Percentiles rank a stretch among this genome's conserved stretches.
phyloP scores from a whole-genome alignment of 176 grass and related monocot genomes.

The Rhipidocladum racemiflorum region DNA sequence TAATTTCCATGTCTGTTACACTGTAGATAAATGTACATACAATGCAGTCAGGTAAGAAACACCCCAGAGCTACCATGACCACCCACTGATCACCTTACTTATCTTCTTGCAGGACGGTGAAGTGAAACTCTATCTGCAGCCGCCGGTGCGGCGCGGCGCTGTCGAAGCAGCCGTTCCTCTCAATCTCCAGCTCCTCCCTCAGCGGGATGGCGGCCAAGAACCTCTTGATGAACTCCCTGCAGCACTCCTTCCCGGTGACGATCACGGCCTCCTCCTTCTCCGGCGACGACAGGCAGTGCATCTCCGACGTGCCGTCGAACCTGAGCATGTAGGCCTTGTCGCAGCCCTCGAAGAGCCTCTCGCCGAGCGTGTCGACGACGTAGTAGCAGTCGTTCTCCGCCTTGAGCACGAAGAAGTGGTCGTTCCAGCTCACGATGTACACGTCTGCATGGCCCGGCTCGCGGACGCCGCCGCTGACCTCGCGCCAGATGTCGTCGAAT shows the following conservation, averaged over 20 bases:
- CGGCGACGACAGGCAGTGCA: constrained; percentile 36
- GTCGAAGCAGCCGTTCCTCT: constrained; percentile 46
- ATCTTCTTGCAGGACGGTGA: constrained; percentile 37
- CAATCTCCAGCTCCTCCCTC: constrained; percentile 82
- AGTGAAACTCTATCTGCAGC: constrained; percentile 98
- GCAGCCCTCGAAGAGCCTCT: constrained; percentile 85
- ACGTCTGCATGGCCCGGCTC: constrained; percentile 33
- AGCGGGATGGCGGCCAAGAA: constrained; percentile 90
- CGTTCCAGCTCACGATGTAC: constrained; percentile 96
- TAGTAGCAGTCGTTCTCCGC: constrained; percentile 64
- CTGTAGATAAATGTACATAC: constrained; percentile 36
- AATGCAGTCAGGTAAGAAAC: neutral
- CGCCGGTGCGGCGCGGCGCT: constrained; percentile 62
- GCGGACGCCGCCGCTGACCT: constrained; percentile 38
- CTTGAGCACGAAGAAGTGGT: constrained; percentile 98
- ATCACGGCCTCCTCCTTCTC: constrained; percentile 38
- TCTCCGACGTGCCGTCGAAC: constrained; percentile 79
- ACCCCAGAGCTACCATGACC: neutral
- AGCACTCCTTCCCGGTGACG: constrained; percentile 85
- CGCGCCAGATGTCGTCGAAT: constrained; percentile 82
- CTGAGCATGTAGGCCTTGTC: constrained; percentile 82
- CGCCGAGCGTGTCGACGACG: constrained; percentile 84
- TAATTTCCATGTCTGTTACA: neutral
- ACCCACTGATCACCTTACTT: constrained; percentile 6
- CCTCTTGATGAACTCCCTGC: constrained; percentile 91